phyloP scores from a whole-genome alignment of 768 basidiomycete species.

The Termitomyces bulborhizus region DNA sequence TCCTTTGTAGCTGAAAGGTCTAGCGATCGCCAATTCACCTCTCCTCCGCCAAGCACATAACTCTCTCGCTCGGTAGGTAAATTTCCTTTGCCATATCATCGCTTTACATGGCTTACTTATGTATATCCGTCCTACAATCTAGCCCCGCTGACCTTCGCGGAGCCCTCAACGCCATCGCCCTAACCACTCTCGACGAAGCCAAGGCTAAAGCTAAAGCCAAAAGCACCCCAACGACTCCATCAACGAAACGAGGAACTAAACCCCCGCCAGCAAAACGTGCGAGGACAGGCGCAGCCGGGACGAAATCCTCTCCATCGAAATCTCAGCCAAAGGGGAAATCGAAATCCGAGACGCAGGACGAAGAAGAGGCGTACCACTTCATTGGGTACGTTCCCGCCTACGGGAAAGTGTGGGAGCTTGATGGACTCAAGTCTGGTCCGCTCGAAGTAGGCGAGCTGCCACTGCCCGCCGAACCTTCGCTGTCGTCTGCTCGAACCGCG shows the following conservation, averaged over 20 bases:
- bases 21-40: conserved; percentile 53
- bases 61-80: conserved; percentile 48
- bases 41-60: conserved; percentile 53
- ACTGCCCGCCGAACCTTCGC: conserved; percentile 2
- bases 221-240: conserved; percentile 6
- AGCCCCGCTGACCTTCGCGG: conserved; percentile 58
- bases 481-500: conserved; percentile 7
- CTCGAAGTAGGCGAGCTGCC: conserved; percentile 58
- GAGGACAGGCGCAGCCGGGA: conserved; percentile 14
- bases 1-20: conserved; percentile 49
- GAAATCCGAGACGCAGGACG: conserved; percentile 15
- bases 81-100: neutral
- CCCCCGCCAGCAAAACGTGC: conserved; percentile 33
- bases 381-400: conserved; percentile 58
- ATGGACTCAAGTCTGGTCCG: conserved; percentile 57
- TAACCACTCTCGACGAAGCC: conserved; percentile 35
- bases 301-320: conserved; percentile 11
- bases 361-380: conserved; percentile 53
- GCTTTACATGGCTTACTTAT: neutral
- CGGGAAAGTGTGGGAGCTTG: conserved; percentile 68
- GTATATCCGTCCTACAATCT: neutral
- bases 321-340: conserved; percentile 14
- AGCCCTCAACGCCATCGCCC: conserved; percentile 38
- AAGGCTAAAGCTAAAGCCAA: conserved; percentile 34
- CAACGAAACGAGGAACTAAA: conserved; percentile 19